Conservation (phyloP, 2,329 filamentous ascomycete genomes). For the Trichoderma cornu-damae region DNA sequence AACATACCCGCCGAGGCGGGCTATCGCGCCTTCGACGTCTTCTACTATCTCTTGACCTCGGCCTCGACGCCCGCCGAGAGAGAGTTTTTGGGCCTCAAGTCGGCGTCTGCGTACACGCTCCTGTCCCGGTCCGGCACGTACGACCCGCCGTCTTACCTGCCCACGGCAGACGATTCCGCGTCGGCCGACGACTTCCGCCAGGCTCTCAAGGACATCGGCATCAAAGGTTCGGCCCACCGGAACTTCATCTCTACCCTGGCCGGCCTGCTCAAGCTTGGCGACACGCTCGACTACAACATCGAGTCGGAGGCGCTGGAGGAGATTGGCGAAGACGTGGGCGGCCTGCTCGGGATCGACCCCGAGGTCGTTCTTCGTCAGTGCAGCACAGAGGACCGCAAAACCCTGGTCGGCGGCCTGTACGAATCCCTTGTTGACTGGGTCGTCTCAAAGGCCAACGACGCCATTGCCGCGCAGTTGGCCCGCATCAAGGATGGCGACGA, state of each 20-base stretch:
- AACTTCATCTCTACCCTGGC: slow-evolving; percentile 82
- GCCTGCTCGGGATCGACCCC: slow-evolving; percentile 78
- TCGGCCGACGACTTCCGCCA: slow-evolving; percentile 88
- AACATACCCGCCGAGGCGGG: slow-evolving; percentile 74
- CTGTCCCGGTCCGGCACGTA: slow-evolving; percentile 82
- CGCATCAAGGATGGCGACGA: slow-evolving; percentile 61
- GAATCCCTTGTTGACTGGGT: slow-evolving; percentile 95
- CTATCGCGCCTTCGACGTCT: slow-evolving; percentile 92
- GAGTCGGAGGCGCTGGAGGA: slow-evolving; percentile 81
- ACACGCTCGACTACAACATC: slow-evolving; percentile 77
- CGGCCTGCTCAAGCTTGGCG: slow-evolving; percentile 83
- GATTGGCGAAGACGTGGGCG: slow-evolving; percentile 84
- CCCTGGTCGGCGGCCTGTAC: slow-evolving; percentile 80
- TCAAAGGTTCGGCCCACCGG: slow-evolving; percentile 78
- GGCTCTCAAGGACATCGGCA: slow-evolving; percentile 84
- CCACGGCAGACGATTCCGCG: slow-evolving; percentile 86
- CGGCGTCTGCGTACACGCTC: slow-evolving; percentile 69
- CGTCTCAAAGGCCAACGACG: slow-evolving; percentile 77
- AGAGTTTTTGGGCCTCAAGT: slow-evolving; percentile 78
- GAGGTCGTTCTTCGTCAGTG: slow-evolving; percentile 74
- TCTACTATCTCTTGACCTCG: slow-evolving; percentile 94
- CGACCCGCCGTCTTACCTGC: slow-evolving; percentile 77
- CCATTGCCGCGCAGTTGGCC: slow-evolving; percentile 72
- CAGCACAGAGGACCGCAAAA: slow-evolving; percentile 76
- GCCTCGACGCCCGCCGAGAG: slow-evolving; percentile 82